phyloP scores from a whole-genome alignment of 371 early-diverging fungal species.

The Blyttiomyces sp. region DNA sequence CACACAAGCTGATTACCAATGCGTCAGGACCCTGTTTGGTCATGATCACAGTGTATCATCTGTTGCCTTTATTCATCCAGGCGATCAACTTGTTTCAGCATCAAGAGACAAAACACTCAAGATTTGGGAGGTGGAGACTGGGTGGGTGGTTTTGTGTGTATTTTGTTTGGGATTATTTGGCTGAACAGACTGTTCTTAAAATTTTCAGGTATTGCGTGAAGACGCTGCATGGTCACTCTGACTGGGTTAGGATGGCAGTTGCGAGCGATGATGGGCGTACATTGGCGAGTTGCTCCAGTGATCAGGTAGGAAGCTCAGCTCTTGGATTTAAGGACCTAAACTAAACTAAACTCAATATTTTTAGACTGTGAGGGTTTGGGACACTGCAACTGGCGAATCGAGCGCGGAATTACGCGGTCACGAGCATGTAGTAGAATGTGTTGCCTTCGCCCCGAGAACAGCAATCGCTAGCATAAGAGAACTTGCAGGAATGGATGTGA shows the following conservation, averaged over 20 bases:
- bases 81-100: constrained; percentile 77
- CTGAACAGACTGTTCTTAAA: too few relatives aligned
- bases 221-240: constrained; percentile 74
- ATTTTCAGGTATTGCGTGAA: constrained; percentile 76
- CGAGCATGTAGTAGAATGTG: constrained; percentile 91
- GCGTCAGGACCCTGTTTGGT: constrained; percentile 79
- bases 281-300: constrained; percentile 76
- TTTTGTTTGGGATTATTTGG: background rate
- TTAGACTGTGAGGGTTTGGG: constrained; percentile 82
- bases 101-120: constrained; percentile 87
- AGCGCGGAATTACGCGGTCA: constrained; percentile 81
- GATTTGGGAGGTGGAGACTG: constrained; percentile 83
- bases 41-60: constrained; percentile 90
- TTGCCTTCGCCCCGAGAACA: constrained; percentile 72
- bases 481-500: too few relatives aligned
- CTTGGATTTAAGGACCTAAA: too few relatives aligned
- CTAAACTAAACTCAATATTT: background rate
- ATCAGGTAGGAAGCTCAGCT: constrained; percentile 61
- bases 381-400: constrained; percentile 64
- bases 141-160: too few relatives aligned
- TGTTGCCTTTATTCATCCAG: constrained; percentile 57
- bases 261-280: constrained; percentile 69
- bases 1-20: constrained; percentile 76
- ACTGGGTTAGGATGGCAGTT: constrained; percentile 80
- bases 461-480: too few relatives aligned